Conservation (phyloP, 1,284 basidiomycete species). For the Pyrrhoderma lamaoense region DNA sequence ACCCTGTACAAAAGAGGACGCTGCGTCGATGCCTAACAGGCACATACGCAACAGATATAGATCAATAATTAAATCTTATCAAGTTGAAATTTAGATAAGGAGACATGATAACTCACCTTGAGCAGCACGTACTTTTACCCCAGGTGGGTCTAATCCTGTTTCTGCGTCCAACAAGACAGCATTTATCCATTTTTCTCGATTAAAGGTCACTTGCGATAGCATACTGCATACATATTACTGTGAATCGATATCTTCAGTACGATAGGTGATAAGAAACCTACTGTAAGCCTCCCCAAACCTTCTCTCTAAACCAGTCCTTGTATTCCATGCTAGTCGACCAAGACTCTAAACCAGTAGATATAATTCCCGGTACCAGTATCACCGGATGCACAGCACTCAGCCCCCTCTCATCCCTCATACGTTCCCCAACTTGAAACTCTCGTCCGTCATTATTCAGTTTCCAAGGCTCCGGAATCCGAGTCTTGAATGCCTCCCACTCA, state of each 20-base stretch:
- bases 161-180: constrained; percentile 87
- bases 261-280: constrained; percentile 21
- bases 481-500: constrained; percentile 61
- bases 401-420: constrained; percentile 52
- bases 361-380: constrained; percentile 73
- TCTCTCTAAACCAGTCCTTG: constrained; percentile 74
- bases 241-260: neutral
- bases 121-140: constrained; percentile 86
- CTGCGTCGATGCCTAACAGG: constrained; percentile 59
- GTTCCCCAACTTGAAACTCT: constrained; percentile 80
- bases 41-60: no score
- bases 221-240: constrained; percentile 45
- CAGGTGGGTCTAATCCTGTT: constrained; percentile 87
- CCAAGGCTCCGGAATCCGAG: constrained; percentile 66
- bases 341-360: constrained; percentile 71
- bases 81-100: constrained; percentile 17
- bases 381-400: constrained; percentile 72
- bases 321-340: constrained; percentile 81
- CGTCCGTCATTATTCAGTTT: constrained; percentile 76
- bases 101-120: constrained; percentile 47
- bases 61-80: no score
- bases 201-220: constrained; percentile 82
- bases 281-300: constrained; percentile 74
- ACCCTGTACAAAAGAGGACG: constrained; percentile 86
- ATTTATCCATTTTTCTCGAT: constrained; percentile 82